Evolutionary conservation across 2,329 filamentous ascomycete genomes (phyloP), one percentile per base, ranked within the genome.

Genomic region (Epichloe amarillans): DNA sequence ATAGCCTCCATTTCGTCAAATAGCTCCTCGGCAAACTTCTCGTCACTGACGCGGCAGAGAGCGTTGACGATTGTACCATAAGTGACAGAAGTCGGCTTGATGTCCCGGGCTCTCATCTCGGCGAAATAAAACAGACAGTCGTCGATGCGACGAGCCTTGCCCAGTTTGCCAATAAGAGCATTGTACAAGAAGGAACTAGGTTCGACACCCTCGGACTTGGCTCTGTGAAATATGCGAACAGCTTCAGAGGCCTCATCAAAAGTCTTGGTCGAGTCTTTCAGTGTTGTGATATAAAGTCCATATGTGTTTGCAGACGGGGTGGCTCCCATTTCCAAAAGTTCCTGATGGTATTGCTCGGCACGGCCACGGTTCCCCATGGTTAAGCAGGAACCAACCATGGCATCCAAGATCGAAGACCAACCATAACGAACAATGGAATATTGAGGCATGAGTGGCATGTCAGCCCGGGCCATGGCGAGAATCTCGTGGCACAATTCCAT

Each of bases 1-100:
- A 95, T 95, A 45, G 84, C 82, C 73, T 98, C 93, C 93, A 98
- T 98, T 72, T 98, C 93, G 63, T 97, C 89, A 63, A 98, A 98
- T 60, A 97, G 81, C 69, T 97, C 89, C 64, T 96, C 93, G 30
- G 93, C 93, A 65, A 96, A 95, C 64, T 91, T 94, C 72, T 97
- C 91, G 60, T 98, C 93, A 58, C 89, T 95, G 51, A 97, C 93
- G 60, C 93, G 87, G 76, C 90, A 96, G 14, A 98, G 79, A 23
- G 93, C 93, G 61, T 98, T 98, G 70, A 98, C 91, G 61, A 98
- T 90, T 12, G 93, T 98, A 55, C 93, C 93, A 61, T 98, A 98
- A 0, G 93, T 98, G 52, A 98, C 93, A 46, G 89, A 96, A 0
- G 93, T 98, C 2, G 93, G 93, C 61, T 91, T 90, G 63, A 98